Evolutionary conservation across 169 alveolate genomes (phyloP), one percentile per base, ranked within the genome.

Genomic region (Cryptosporidium ubiquitum): DNA sequence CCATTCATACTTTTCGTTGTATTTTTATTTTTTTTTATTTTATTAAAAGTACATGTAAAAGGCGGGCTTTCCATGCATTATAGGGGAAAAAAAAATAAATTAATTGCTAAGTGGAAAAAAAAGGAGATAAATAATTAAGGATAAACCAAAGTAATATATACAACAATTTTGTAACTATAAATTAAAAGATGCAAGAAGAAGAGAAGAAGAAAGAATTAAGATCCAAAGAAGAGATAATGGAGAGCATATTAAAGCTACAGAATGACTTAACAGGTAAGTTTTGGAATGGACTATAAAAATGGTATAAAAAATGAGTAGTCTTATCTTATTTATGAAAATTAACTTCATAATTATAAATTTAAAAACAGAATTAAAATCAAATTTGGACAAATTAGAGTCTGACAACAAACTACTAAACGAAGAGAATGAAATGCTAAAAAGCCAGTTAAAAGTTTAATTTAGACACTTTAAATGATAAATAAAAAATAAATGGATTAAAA

Each of bases 241-340:
- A 55, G 29, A 73, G 70, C 35, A 73, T 73, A 10, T 26, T 73
- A 31, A 73, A 57, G 29, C 37, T 73, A 33, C 85, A 73, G 10
- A 40, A 55, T 29, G 71, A 73, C 0, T 3, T 73, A 55, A 55
- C 85, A 31, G 85, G 85, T 73, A 52, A 20, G 85, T 73, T 70
- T 68, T 0, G 33, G 0, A 33, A 10, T 20, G 9, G 9, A 10
- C 35, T 0, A 35, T 5, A 44, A 10, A 20, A 49, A 37, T 52
- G 16, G 29, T n/a, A 58, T 9, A 73, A 33, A 33, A 52, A 33
- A 14, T 26, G 51, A 10, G 14, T 31, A 23, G 51, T 14, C 14
- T 37, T 7, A 20, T 14, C 14, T 37, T 7, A 31, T n/a, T 20
- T 64, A n/a, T 64, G 42, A 14, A 14, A 6, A 6, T 10, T 33